Percentiles rank a stretch among this genome's conserved stretches.
phyloP scores from a whole-genome alignment of 2,329 filamentous ascomycete genomes.

The Cladosporium sp. region DNA sequence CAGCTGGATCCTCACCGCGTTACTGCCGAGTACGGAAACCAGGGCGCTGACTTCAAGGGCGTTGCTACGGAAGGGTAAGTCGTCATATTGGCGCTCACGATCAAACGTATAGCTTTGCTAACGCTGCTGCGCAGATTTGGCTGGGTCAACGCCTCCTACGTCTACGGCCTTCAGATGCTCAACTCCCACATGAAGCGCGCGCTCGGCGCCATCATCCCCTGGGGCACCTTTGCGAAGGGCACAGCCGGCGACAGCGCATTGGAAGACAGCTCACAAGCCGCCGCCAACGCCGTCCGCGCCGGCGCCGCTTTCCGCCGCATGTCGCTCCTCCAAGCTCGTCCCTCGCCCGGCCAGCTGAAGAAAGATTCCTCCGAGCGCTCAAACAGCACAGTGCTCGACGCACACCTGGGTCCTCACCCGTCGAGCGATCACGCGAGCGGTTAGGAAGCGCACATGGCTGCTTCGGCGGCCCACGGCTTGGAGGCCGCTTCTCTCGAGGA shows the following conservation, averaged over 20 bases:
- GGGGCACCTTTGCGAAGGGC: slow-evolving; percentile 69
- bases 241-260: slow-evolving; percentile 20
- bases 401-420: slow-evolving; percentile 2
- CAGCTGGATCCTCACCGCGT: slow-evolving; percentile 87
- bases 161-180: slow-evolving; percentile 83
- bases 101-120: slow-evolving; percentile 5
- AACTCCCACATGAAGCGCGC: slow-evolving; percentile 85
- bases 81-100: not conserved
- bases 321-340: not conserved
- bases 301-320: not conserved
- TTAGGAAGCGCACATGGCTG: slow-evolving; percentile 7
- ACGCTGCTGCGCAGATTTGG: slow-evolving; percentile 61
- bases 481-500: no score
- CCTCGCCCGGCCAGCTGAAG: not conserved
- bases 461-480: not conserved
- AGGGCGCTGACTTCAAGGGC: slow-evolving; percentile 90
- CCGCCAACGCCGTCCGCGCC: not conserved
- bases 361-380: not conserved
- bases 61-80: slow-evolving; percentile 92
- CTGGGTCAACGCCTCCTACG: slow-evolving; percentile 98
- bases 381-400: not conserved
- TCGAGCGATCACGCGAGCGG: slow-evolving; percentile 8
- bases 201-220: slow-evolving; percentile 79
- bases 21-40: slow-evolving; percentile 95
- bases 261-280: not conserved